Evolutionary conservation across 495 filamentous ascomycete genomes (phyloP), one percentile per base, ranked within the genome.

Genomic region (Friedmanniomyces endolithicus): DNA sequence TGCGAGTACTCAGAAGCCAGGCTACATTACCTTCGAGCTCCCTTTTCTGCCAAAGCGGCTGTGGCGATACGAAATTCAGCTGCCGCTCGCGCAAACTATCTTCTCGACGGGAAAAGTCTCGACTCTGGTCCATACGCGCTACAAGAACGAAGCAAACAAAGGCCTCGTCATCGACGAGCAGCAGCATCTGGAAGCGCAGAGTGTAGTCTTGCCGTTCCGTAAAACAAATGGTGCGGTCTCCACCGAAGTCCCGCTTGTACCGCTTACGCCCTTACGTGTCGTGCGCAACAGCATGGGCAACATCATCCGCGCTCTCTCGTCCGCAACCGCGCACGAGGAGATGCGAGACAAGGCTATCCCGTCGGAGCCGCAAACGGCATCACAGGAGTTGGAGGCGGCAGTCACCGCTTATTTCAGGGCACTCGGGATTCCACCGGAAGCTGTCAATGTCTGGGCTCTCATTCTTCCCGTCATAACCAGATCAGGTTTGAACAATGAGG

Each of bases 261-360:
- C 84, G 0, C 64, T 94, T 6, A 88, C 84, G 0, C 65, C 72
- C 24, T 75, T 83, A 35, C 76, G 84, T 39, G 75, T 66, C 44
- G 79, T 94, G 52, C 67, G 79, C 16, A 72, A 76, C 19, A 77
- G 84, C 39, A 80, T 92, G 67, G 89, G 89, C 11, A 95, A 94
- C 62, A 90, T 95, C 41, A 67, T 94, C 22, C 80, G 86, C 45
- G 77, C 80, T 33, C 53, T 94, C 45, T 73, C 81, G 37, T 70
- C 75, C 17, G 16, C 35, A 17, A 24, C 39, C 7, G 16, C n/a
- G 6, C 39, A 14, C 2, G 31, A 31, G 27, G 46, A 53, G 31
- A 9, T 6, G 24, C 7, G 7, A 4, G 25, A 41, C n/a, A 9
- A 48, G 14, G 19, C 35, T 67, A 70, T 23, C 60, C 59, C 16